A percentile compares a stretch with the other conserved stretches of the same genome.
Evolutionary conservation across 2,329 filamentous ascomycete species (phyloP).

Genomic region (Trichoderma koningiopsis): DNA sequence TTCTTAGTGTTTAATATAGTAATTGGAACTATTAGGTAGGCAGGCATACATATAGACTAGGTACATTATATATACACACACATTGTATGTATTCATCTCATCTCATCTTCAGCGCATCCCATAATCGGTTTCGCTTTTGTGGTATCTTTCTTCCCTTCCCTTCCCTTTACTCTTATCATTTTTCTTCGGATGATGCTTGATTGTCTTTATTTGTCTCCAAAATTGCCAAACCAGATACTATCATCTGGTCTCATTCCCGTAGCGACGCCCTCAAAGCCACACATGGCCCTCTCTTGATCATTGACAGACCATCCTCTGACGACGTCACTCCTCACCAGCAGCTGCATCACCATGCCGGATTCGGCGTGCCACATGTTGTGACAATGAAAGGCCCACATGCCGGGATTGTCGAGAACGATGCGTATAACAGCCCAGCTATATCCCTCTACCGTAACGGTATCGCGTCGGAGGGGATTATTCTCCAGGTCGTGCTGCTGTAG

Average conservation of each 20-base stretch:
- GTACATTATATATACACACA: constrained; percentile 6
- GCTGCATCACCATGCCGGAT: constrained; percentile 62
- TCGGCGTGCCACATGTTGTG: constrained; percentile 62
- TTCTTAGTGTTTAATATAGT: constrained; percentile 24
- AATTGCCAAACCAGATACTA: constrained; percentile 43
- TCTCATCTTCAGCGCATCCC: neutral
- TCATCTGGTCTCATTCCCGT: constrained; percentile 41
- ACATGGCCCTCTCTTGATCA: constrained; percentile 34
- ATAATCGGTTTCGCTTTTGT: neutral
- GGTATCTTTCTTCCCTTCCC: neutral
- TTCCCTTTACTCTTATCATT: neutral
- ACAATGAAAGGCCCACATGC: constrained; percentile 61
- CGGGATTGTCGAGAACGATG: constrained; percentile 59
- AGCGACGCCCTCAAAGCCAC: constrained; percentile 35
- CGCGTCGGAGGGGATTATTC: constrained; percentile 41
- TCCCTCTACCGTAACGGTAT: constrained; percentile 54
- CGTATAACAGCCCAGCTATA: constrained; percentile 59
- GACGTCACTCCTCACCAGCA: constrained; percentile 42
- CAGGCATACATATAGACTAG: constrained; percentile 13
- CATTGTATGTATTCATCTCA: neutral
- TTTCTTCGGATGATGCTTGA: neutral
- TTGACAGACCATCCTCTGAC: constrained; percentile 34
- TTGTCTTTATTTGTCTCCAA: constrained; percentile 14
- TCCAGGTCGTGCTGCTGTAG: constrained; percentile 33
- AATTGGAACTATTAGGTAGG: neutral